Percentiles rank a stretch among this genome's conserved stretches.
These are phyloP conservation scores for Russula vinacea DNA, from an alignment of 768 basidiomycete genomes.

Conservation along the genomic window DNA sequence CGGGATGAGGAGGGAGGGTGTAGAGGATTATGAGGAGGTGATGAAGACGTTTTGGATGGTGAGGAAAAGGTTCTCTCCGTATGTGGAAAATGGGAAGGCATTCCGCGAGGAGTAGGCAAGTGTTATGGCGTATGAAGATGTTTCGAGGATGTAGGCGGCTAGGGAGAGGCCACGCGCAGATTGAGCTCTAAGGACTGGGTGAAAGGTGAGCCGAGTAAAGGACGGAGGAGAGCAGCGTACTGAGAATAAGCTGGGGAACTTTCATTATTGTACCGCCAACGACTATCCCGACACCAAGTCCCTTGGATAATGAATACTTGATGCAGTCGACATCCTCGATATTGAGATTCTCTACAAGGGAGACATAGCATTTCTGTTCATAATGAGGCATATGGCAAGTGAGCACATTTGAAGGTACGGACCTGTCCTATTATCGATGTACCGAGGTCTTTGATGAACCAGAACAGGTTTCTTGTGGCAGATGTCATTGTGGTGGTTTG, in stretches of 20 bases:
- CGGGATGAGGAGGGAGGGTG: conserved; percentile 39
- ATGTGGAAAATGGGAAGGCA: conserved; percentile 91
- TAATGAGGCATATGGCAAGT: conserved; percentile 15
- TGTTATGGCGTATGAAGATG: conserved; percentile 84
- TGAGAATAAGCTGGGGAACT: conserved; percentile 86
- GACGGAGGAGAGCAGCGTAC: conserved; percentile 44
- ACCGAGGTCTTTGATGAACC: conserved; percentile 78
- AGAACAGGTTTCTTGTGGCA: conserved; percentile 82
- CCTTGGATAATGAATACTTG: conserved; percentile 90
- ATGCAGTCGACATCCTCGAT: conserved; percentile 75
- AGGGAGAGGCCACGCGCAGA: conserved; percentile 88
- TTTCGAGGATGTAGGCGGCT: conserved; percentile 85
- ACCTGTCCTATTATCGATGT: conserved; percentile 81
- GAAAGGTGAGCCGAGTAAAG: background rate
- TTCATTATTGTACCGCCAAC: conserved; percentile 94
- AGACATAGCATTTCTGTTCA: conserved; percentile 80
- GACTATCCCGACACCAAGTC: conserved; percentile 88
- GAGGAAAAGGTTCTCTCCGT: conserved; percentile 95
- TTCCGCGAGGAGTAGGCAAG: conserved; percentile 84
- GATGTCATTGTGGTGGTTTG: conserved; percentile 51
- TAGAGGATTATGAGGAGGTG: conserved; percentile 83
- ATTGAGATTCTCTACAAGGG: conserved; percentile 83
- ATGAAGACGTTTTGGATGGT: conserved; percentile 85
- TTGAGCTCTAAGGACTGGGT: conserved; percentile 60
- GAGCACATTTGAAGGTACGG: conserved; percentile 26